These are phyloP conservation scores for Pulveroboletus frians DNA, from an alignment of 768 basidiomycete genomes.

Conservation along the genomic window DNA sequence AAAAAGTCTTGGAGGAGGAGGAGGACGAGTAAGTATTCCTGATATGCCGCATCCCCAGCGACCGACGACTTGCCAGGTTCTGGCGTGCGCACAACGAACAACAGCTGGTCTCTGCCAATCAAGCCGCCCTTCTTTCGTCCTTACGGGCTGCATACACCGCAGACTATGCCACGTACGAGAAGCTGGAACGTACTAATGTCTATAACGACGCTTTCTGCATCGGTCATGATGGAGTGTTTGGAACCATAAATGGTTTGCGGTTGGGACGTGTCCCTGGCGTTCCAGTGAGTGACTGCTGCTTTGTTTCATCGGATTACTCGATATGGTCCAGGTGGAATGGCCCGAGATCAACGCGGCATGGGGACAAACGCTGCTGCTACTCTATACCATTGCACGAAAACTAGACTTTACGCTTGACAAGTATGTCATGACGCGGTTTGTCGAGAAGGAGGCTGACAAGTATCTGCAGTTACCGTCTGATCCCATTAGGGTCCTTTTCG, in stretches of 20 bases:
- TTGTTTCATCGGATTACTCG: conserved; percentile 8
- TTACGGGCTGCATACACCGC: conserved; percentile 74
- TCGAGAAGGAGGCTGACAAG: conserved; percentile 8
- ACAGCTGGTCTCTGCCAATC: conserved; percentile 56
- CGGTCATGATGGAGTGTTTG: conserved; percentile 90
- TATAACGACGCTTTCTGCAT: conserved; percentile 96
- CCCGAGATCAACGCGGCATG: conserved; percentile 98
- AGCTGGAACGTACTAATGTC: conserved; percentile 87
- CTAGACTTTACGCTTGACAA: conserved; percentile 83
- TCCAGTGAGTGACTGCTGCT: conserved; percentile 47
- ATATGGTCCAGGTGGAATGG: conserved; percentile 79
- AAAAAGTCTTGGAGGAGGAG: conserved; percentile 72
- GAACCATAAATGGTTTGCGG: conserved; percentile 95
- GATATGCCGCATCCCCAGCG: neutral
- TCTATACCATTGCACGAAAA: conserved; percentile 89
- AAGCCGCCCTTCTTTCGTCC: conserved; percentile 63
- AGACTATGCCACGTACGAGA: conserved; percentile 72
- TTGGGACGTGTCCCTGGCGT: conserved; percentile 82
- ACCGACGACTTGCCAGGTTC: conserved; percentile 47
- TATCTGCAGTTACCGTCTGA: conserved; percentile 67
- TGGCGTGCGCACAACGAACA: conserved; percentile 79
- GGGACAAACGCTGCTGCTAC: conserved; percentile 89
- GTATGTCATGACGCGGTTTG: conserved; percentile 39
- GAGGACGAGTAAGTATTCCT: conserved; percentile 66
- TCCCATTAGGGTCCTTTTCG: conserved; percentile 95